Percentiles rank a stretch among this genome's conserved stretches.
These are phyloP conservation scores for Aplosporella prunicola DNA, from an alignment of 2,329 filamentous ascomycete species.

Conservation along the genomic window DNA sequence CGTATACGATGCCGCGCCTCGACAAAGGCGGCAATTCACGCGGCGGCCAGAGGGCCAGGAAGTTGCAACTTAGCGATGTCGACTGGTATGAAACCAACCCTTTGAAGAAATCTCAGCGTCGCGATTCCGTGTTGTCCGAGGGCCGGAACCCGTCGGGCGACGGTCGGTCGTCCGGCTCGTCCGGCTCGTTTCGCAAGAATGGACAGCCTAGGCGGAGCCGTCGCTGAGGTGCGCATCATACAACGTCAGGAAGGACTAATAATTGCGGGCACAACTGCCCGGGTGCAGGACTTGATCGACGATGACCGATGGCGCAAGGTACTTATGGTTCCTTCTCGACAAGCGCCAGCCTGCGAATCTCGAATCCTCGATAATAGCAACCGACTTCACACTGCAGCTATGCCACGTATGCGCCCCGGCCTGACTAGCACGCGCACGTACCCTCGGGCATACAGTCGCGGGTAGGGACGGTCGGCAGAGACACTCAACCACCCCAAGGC, in stretches of 20 bases:
- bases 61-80: constrained; percentile 90
- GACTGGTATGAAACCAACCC: constrained; percentile 64
- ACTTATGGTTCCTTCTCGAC: too few relatives aligned
- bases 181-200: constrained; percentile 7
- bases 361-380: background rate
- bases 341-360: too few relatives aligned
- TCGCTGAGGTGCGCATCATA: background rate
- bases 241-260: background rate
- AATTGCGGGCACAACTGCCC: background rate
- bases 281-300: constrained; percentile 8
- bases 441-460: too few relatives aligned
- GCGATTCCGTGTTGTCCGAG: background rate
- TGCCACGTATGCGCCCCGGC: too few relatives aligned
- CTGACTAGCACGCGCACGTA: too few relatives aligned
- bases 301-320: too few relatives aligned
- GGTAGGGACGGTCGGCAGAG: too few relatives aligned
- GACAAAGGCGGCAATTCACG: constrained; percentile 56
- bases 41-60: constrained; percentile 71
- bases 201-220: constrained; percentile 3
- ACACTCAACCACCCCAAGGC: too few relatives aligned
- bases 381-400: too few relatives aligned
- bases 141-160: background rate
- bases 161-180: too few relatives aligned
- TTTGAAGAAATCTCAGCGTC: background rate
- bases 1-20: constrained; percentile 36